Evolutionary conservation across 1,284 basidiomycete species (phyloP).

Genomic region (Retiboletus flavoniger): DNA sequence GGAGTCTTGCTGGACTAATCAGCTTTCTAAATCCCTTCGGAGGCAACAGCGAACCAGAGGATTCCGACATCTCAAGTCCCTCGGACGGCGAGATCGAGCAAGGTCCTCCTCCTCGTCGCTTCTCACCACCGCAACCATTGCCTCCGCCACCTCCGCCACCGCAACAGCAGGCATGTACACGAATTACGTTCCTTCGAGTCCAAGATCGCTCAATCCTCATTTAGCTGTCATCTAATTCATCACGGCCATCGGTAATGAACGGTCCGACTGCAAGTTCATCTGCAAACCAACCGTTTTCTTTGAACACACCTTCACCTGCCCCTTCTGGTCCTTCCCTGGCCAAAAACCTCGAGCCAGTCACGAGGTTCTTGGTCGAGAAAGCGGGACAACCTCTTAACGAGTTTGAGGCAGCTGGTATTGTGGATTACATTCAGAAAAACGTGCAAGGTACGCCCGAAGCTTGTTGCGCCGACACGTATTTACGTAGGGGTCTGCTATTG

Average conservation of each 20-base stretch:
- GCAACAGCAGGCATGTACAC: slow-evolving; percentile 31
- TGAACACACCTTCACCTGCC: slow-evolving; percentile 12
- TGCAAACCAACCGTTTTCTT: slow-evolving; percentile 21
- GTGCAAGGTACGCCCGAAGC: slow-evolving; percentile 35
- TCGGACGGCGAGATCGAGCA: slow-evolving; percentile 32
- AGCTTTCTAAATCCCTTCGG: slow-evolving; percentile 49
- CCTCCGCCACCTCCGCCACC: slow-evolving; percentile 19
- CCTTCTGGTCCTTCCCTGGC: slow-evolving; percentile 31
- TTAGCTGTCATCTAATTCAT: slow-evolving; percentile 24
- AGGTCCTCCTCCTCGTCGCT: slow-evolving; percentile 23
- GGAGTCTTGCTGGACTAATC: slow-evolving; percentile 50
- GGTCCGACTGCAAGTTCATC: slow-evolving; percentile 14
- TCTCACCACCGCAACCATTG: slow-evolving; percentile 20
- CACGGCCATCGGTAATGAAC: slow-evolving; percentile 16
- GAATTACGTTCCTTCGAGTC: slow-evolving; percentile 18
- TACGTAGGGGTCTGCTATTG: slow-evolving; percentile 10
- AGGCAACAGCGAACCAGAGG: slow-evolving; percentile 23
- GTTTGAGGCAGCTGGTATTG: slow-evolving; percentile 54
- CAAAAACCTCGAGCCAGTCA: slow-evolving; percentile 46
- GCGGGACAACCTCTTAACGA: slow-evolving; percentile 47
- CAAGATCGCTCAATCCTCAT: slow-evolving; percentile 31
- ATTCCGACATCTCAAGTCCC: slow-evolving; percentile 19
- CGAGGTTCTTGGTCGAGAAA: slow-evolving; percentile 44
- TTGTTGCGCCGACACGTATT: slow-evolving; percentile 11
- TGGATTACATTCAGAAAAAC: slow-evolving; percentile 48